Evolutionary conservation across 2,329 filamentous ascomycete genomes (phyloP), one percentile per base, ranked within the genome.

Genomic region (Boeremia lycopersici): DNA sequence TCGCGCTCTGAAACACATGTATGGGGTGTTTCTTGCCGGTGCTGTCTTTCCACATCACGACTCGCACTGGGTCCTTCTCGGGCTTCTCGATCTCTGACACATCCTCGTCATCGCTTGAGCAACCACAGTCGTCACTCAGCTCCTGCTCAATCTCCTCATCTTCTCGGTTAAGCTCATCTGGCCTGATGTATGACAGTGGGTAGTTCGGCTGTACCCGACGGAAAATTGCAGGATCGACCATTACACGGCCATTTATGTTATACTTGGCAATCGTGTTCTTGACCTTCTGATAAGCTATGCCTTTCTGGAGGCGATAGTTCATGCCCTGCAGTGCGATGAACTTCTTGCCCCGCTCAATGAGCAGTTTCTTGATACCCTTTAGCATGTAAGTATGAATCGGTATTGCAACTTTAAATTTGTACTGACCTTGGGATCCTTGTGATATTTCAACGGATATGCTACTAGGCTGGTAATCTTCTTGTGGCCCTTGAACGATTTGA

Each of bases 151-250:
- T 25, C 31, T 53, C 79, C 17, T 81, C 81, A 1, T 86, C 67
- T 1, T 85, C 73, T 63, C 89, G 85, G 25, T 74, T 72, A 25
- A 85, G 82, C 53, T 92, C 88, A 63, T 89, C 88, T 0, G 89
- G 85, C 44, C 88, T 87, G 49, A 96, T 86, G 1, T 84, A 81
- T 19, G 89, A 90, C 64, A 93, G 85, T 0, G 84, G 84, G 63
- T 96, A 96, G 70, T 96, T 96, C 1, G 92, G 90, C 62, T 95
- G 90, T 72, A 93, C 90, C 30, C 90, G 85, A 8, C 91, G 86
- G 76, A 96, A 92, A 36, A 89, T 90, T 3, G 86, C 86, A 0
- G 91, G 86, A 68, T 96, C 93, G 23, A 96, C 81, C 91, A 96
- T 96, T 59, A 96, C 83, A 28, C 93, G 87, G 15, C 91, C 89